Evolutionary conservation across 257 asterid genomes (phyloP), one percentile per base, ranked within the genome.

Genomic region (Capsicum pubescens): DNA sequence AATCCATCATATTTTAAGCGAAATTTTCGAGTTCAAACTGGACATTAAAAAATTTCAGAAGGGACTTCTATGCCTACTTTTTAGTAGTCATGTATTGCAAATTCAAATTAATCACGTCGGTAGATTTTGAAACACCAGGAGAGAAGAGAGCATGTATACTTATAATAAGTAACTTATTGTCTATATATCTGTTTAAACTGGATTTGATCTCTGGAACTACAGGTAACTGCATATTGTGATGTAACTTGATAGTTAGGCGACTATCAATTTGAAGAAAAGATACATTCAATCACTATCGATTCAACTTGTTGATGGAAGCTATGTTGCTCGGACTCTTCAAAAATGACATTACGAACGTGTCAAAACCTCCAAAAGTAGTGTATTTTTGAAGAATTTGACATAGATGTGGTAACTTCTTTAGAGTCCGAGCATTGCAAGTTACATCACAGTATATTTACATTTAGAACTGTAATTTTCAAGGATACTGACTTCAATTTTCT

Each of bases 401-500:
- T 3, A 0, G 1, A 21, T 63, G 44, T 4, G 32, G 1, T 2
- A 26, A 26, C n/a, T 6, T 64, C 12, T 11, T 64, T 6, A 26
- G 44, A 64, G 10, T 64, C 44, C 5, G 17, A 26, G 44, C 0
- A 42, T 64, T 11, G 44, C 8, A 74, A 74, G 60, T 74, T 21
- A 19, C 13, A 74, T 74, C 79, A 71, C 78, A 69, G 32, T 42
- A 42, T 42, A 54, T 39, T 16, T 9, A 39, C 32, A 39, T 69
- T 0, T 39, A 9, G 54, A 39, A 39, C 32, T 69, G 77, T 39
- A 69, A 71, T 46, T 71, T 46, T 71, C 3, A 17, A 13, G 32
- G 42, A 72, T 72, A 46, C 80, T 12, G 80, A 72, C 80, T 55
- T 74, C 81, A 50, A 21, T 19, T 74, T n/a, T 12, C 81, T 48